These are phyloP conservation scores for Alisma plantagoaquatica DNA, from an alignment of 106 monocot genomes.

Conservation along the genomic window DNA sequence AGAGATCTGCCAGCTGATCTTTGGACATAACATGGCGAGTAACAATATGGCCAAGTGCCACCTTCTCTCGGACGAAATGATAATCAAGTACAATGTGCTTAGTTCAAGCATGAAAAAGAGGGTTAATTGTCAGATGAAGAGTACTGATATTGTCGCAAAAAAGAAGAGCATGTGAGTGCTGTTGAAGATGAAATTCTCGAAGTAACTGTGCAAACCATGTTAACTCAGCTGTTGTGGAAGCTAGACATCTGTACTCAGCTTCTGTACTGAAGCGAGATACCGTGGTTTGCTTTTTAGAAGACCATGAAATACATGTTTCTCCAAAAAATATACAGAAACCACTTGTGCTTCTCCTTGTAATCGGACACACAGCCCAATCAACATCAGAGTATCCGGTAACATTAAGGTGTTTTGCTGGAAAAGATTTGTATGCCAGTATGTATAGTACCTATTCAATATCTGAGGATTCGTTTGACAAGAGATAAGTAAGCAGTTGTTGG, in stretches of 20 bases:
- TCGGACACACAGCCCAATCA: neutral
- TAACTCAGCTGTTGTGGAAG: neutral
- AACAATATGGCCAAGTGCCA: neutral
- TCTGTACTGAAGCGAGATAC: neutral
- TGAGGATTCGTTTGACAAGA: neutral
- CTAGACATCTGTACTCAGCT: too few relatives aligned
- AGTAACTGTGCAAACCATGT: neutral
- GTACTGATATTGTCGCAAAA: neutral
- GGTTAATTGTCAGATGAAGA: neutral
- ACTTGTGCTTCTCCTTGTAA: neutral
- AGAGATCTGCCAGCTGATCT: neutral
- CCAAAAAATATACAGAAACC: neutral
- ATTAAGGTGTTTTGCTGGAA: neutral
- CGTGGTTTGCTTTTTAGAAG: neutral
- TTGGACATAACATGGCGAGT: neutral
- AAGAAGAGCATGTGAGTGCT: neutral
- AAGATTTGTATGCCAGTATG: neutral
- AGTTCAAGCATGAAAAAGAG: neutral
- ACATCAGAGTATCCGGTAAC: neutral
- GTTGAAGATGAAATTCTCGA: neutral
- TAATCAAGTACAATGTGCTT: constrained; percentile 1
- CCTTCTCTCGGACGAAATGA: constrained; percentile 1
- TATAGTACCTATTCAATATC: neutral
- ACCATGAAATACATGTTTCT: neutral
- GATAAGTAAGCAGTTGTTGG: neutral